Evolutionary conservation across 2,329 filamentous ascomycete species (phyloP).

Genomic region (Colletotrichum sp.): DNA sequence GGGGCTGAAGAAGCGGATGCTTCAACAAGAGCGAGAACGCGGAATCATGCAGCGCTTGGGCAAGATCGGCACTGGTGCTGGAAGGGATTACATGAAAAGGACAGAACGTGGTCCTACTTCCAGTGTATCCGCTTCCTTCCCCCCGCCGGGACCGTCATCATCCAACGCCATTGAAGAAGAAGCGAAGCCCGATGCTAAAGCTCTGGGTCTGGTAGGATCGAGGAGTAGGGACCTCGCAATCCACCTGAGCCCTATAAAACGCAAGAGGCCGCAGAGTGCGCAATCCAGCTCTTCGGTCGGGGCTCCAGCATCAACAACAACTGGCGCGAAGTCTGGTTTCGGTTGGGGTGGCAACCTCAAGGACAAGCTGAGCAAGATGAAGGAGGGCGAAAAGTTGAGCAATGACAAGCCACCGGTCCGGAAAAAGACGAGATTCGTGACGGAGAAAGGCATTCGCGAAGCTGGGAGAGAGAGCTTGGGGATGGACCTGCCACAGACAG

Average conservation of each 20-base stretch:
- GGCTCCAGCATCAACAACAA: constrained; percentile 21
- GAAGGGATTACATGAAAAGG: constrained; percentile 72
- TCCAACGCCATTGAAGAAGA: constrained; percentile 28
- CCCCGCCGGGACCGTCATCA: neutral
- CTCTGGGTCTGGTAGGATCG: constrained; percentile 46
- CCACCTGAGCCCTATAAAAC: constrained; percentile 64
- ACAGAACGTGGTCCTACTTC: constrained; percentile 20
- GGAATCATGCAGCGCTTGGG: constrained; percentile 74
- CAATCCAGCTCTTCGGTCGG: constrained; percentile 37
- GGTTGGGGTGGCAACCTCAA: constrained; percentile 64
- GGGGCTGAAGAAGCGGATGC: constrained; percentile 67
- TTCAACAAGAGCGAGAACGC: constrained; percentile 73
- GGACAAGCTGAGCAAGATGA: constrained; percentile 66
- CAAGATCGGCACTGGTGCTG: constrained; percentile 67
- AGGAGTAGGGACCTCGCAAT: constrained; percentile 49
- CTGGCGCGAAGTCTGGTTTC: constrained; percentile 34
- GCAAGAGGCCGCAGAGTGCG: constrained; percentile 62
- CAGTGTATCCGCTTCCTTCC: neutral
- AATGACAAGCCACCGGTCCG: constrained; percentile 53
- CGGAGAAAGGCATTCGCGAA: constrained; percentile 77
- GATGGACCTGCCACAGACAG: constrained; percentile 40
- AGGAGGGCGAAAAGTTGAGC: constrained; percentile 56
- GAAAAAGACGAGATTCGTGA: constrained; percentile 83
- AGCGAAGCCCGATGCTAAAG: constrained; percentile 46
- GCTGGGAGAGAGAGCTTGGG: constrained; percentile 78